Conservation (phyloP, 805 yeast species). For the Metschnikowia corniflorae region DNA sequence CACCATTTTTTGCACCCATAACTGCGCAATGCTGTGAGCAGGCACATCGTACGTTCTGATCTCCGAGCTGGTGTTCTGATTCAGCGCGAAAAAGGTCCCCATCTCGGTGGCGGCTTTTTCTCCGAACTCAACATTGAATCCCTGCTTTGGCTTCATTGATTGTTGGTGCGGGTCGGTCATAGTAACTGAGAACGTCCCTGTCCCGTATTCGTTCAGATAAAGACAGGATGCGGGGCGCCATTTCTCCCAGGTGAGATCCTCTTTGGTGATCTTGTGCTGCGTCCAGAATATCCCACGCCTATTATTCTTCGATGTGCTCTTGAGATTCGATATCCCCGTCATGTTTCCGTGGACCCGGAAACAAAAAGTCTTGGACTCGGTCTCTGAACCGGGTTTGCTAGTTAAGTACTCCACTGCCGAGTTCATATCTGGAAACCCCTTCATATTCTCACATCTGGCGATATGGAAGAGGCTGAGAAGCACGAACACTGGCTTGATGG, state of each 20-base stretch:
- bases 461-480: no score
- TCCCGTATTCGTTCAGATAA: slow-evolving; percentile 2
- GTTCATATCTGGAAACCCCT: no score
- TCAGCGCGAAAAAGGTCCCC: not conserved
- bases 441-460: no score
- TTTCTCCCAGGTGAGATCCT: not conserved
- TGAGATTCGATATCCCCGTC: not conserved
- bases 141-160: not conserved
- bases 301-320: not conserved
- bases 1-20: slow-evolving; percentile 2
- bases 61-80: not conserved
- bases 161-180: not conserved
- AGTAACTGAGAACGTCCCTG: not conserved
- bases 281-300: not conserved
- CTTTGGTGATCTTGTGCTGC: not conserved
- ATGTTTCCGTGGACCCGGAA: not conserved
- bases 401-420: not conserved
- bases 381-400: not conserved
- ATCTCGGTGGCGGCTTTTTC: not conserved
- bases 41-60: slow-evolving; percentile 1
- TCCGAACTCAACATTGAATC: not conserved
- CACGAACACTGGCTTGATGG: no score
- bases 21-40: slow-evolving; percentile 2
- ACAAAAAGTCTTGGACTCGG: not conserved
- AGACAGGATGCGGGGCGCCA: slow-evolving; percentile 4